Conservation (phyloP, 805 yeast species). For the Dipodascus albidus region DNA sequence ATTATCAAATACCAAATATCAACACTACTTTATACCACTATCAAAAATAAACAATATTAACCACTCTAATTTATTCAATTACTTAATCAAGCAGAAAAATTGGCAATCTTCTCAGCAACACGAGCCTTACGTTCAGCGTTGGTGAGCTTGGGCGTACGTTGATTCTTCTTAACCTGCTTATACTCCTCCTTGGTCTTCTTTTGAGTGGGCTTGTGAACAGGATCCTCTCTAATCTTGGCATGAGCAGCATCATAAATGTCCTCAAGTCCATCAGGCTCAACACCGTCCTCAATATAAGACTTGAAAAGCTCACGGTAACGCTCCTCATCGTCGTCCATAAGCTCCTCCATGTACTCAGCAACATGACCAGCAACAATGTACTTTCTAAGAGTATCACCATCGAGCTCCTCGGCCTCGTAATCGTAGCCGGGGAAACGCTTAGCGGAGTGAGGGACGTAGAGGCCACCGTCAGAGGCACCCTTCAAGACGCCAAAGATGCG, state of each 20-base stretch:
- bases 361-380: constrained; percentile 99
- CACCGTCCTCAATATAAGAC: constrained; percentile 91
- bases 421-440: constrained; percentile 99
- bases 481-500: constrained; percentile 98
- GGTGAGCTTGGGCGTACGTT: constrained; percentile 80
- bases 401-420: constrained; percentile 95
- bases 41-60: background rate
- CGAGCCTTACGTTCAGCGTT: constrained; percentile 82
- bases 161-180: constrained; percentile 94
- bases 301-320: constrained; percentile 94
- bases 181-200: constrained; percentile 96
- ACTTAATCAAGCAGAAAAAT: background rate
- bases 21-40: background rate
- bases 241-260: constrained; percentile 93
- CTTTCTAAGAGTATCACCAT: constrained; percentile 93
- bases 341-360: constrained; percentile 99
- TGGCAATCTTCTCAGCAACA: constrained; percentile 89
- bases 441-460: constrained; percentile 97
- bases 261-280: constrained; percentile 94
- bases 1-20: background rate
- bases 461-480: constrained; percentile 99
- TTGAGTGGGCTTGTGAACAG: constrained; percentile 78
- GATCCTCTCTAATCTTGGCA: constrained; percentile 93
- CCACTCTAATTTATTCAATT: no score
- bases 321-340: constrained; percentile 99